Evolutionary conservation across 2,329 filamentous ascomycete species (phyloP).

Genomic region (Colletotrichum brevisporum): DNA sequence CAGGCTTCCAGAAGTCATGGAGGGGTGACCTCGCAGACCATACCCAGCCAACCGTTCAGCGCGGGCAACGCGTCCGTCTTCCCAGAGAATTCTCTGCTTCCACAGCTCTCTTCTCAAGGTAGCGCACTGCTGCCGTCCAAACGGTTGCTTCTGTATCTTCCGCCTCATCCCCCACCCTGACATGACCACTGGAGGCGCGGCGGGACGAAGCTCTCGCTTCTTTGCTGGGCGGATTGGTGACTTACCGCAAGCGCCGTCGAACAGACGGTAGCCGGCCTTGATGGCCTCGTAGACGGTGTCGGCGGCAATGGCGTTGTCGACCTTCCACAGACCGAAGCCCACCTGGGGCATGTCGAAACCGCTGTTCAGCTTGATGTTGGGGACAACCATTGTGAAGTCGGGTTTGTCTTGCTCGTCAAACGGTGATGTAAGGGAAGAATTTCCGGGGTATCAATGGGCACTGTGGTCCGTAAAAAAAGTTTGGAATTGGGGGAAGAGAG

Average conservation of each 20-base stretch:
- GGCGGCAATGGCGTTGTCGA: constrained; percentile 79
- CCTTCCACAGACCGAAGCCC: constrained; percentile 88
- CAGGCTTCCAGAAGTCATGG: constrained; percentile 19
- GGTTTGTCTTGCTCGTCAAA: constrained; percentile 10
- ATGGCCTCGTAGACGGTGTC: constrained; percentile 84
- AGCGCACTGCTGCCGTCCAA: background rate
- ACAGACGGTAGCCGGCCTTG: constrained; percentile 73
- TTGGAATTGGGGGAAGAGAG: constrained; percentile 18
- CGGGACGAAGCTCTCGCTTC: background rate
- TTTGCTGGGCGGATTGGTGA: constrained; percentile 47
- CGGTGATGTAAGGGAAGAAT: background rate
- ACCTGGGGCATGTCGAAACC: constrained; percentile 81
- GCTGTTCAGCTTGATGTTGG: constrained; percentile 74
- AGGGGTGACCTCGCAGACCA: constrained; percentile 23
- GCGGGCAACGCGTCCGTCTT: constrained; percentile 7
- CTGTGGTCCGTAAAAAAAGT: constrained; percentile 7
- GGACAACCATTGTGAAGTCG: constrained; percentile 46
- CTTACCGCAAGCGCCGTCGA: constrained; percentile 73
- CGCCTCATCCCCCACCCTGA: background rate
- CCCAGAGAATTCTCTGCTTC: background rate
- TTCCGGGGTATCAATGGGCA: constrained; percentile 21
- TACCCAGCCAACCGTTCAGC: background rate
- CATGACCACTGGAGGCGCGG: background rate
- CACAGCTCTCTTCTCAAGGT: background rate
- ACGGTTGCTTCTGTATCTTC: background rate